A percentile compares a stretch with the other conserved stretches of the same genome.
phyloP scores from a whole-genome alignment of 176 grass and related monocot species.

The Areca catechu region DNA sequence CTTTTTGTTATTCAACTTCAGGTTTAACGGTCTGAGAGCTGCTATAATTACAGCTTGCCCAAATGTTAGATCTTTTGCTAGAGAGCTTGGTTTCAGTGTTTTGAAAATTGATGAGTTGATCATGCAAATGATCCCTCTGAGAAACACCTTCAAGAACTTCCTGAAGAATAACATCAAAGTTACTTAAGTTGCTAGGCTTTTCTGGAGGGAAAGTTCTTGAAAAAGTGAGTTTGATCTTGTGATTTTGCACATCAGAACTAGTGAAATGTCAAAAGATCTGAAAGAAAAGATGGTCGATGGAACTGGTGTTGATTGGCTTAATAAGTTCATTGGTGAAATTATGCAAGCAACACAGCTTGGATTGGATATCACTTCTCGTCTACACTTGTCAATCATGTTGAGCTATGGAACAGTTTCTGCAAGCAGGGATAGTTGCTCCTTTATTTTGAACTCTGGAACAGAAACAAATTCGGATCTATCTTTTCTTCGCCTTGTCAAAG shows the following conservation, averaged over 20 bases:
- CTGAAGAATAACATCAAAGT: conserved; percentile 24
- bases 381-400: conserved; percentile 58
- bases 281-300: conserved; percentile 39
- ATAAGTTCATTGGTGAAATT: conserved; percentile 52
- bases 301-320: conserved; percentile 44
- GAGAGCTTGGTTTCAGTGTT: conserved; percentile 47
- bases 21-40: conserved; percentile 73
- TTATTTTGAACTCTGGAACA: conserved; percentile 20
- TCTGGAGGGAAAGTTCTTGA: conserved; percentile 45
- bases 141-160: neutral
- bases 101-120: conserved; percentile 35
- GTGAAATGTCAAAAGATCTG: conserved; percentile 36
- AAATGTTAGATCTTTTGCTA: conserved; percentile 34
- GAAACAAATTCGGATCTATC: conserved; percentile 58
- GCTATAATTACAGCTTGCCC: conserved; percentile 58
- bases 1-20: conserved; percentile 22
- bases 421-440: conserved; percentile 26
- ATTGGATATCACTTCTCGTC: conserved; percentile 43
- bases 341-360: conserved; percentile 38
- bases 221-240: conserved; percentile 66
- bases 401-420: conserved; percentile 59
- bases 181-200: conserved; percentile 50
- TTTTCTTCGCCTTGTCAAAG: conserved; percentile 65
- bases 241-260: conserved; percentile 47
- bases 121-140: neutral